Conservation (phyloP, 2,329 filamentous ascomycete genomes). For the Cercospora sp. region DNA sequence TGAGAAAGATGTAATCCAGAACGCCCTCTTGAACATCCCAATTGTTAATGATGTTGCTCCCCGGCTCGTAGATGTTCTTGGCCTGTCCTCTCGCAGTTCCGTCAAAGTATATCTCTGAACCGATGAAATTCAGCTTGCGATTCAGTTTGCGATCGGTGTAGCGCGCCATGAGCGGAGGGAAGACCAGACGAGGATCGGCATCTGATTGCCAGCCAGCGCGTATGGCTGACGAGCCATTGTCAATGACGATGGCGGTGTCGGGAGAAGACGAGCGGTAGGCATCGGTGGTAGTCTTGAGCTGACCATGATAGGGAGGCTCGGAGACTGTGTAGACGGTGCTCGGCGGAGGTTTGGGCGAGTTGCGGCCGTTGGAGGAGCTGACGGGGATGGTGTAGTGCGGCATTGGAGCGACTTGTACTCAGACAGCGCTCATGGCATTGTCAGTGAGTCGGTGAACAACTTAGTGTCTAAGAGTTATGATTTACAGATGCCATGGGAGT, state of each 20-base stretch:
- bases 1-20: constrained; percentile 91
- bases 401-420: constrained; percentile 28
- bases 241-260: constrained; percentile 84
- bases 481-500: background rate
- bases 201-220: constrained; percentile 98
- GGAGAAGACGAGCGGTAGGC: constrained; percentile 67
- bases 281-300: constrained; percentile 60
- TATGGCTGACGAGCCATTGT: constrained; percentile 89
- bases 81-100: constrained; percentile 89
- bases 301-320: constrained; percentile 63
- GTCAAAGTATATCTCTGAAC: constrained; percentile 90
- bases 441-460: background rate
- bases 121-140: constrained; percentile 89
- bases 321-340: constrained; percentile 53
- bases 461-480: background rate
- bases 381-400: constrained; percentile 40
- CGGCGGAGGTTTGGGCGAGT: constrained; percentile 56
- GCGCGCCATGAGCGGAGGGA: constrained; percentile 89
- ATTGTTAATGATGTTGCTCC: constrained; percentile 88
- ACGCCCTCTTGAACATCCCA: constrained; percentile 98
- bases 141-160: constrained; percentile 93
- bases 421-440: background rate
- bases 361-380: constrained; percentile 31
- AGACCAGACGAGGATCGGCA: constrained; percentile 70
- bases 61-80: constrained; percentile 85